phyloP scores from a whole-genome alignment of 1,139 yeast genomes.

The Kodamaea sp. region DNA sequence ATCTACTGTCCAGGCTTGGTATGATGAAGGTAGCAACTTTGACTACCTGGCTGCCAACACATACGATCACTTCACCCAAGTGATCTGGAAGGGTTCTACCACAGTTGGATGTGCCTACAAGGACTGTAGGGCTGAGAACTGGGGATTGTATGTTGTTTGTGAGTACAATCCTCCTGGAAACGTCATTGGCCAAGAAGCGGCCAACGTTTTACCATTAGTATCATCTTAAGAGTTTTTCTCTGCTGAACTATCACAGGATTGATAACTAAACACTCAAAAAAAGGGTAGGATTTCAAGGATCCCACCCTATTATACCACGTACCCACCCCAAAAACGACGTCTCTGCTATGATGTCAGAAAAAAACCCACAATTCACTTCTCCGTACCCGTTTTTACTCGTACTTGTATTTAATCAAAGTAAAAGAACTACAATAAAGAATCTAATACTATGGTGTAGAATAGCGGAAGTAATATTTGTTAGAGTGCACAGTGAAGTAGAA shows the following conservation, averaged over 20 bases:
- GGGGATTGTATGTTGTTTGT: slow-evolving; percentile 26
- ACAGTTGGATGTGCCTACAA: slow-evolving; percentile 75
- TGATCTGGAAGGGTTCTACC: slow-evolving; percentile 74
- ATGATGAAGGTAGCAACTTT: slow-evolving; percentile 23
- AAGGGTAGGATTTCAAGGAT: not conserved
- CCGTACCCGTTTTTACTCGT: no score
- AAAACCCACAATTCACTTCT: no score
- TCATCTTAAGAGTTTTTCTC: not conserved
- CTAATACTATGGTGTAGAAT: no score
- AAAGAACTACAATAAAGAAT: no score
- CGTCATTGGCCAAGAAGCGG: slow-evolving; percentile 17
- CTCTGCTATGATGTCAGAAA: no score
- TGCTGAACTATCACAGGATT: not conserved
- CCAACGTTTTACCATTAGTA: slow-evolving; percentile 18
- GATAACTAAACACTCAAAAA: not conserved
- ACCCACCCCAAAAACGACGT: no score
- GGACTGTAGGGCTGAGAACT: slow-evolving; percentile 34
- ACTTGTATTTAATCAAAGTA: no score
- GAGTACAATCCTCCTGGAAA: slow-evolving; percentile 28
- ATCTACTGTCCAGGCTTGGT: slow-evolving; percentile 26
- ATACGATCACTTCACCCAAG: slow-evolving; percentile 81
- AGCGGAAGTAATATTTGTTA: no score
- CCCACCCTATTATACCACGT: not conserved
- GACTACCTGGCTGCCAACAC: slow-evolving; percentile 22
- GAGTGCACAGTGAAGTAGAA: no score